A percentile compares a stretch with the other conserved stretches of the same genome.
Evolutionary conservation across 2,329 filamentous ascomycete species (phyloP).

Genomic region (Graphiopsis chlorocephala): DNA sequence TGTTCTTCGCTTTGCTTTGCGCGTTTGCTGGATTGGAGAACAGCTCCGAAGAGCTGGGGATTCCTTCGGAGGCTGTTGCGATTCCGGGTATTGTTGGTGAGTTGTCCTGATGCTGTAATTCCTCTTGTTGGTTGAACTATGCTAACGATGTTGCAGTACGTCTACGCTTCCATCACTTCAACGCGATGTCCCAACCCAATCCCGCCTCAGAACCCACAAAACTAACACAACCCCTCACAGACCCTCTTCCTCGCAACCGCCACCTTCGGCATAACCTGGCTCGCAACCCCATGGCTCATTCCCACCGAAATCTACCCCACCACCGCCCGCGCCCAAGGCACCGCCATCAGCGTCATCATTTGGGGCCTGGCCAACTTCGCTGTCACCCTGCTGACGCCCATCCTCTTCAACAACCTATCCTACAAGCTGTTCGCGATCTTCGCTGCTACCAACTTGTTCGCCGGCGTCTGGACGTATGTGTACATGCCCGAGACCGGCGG

Average conservation of each 20-base stretch:
- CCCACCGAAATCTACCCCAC: slow-evolving; percentile 59
- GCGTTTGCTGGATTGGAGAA: slow-evolving; percentile 51
- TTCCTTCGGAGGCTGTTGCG: slow-evolving; percentile 45
- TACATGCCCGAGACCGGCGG: slow-evolving; percentile 56
- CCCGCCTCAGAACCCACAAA: neutral
- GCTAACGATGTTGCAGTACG: slow-evolving; percentile 3
- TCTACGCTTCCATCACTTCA: neutral
- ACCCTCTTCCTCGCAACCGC: slow-evolving; percentile 57
- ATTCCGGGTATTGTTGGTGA: slow-evolving; percentile 49
- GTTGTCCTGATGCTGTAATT: neutral
- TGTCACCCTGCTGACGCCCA: slow-evolving; percentile 56
- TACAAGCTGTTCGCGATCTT: slow-evolving; percentile 60
- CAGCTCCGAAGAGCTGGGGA: slow-evolving; percentile 37
- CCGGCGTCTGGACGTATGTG: slow-evolving; percentile 54
- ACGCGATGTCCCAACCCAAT: neutral
- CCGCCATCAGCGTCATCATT: slow-evolving; percentile 53
- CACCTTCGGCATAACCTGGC: slow-evolving; percentile 60
- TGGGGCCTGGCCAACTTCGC: slow-evolving; percentile 60
- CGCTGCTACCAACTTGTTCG: slow-evolving; percentile 53
- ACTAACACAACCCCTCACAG: neutral
- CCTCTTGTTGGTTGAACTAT: neutral
- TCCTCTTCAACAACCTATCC: slow-evolving; percentile 59
- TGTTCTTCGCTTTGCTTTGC: slow-evolving; percentile 52
- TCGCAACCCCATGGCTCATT: slow-evolving; percentile 59
- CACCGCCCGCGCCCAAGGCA: slow-evolving; percentile 53